Evolutionary conservation across 345 rosid genomes (phyloP).

Genomic region (Syzygium aqueum): DNA sequence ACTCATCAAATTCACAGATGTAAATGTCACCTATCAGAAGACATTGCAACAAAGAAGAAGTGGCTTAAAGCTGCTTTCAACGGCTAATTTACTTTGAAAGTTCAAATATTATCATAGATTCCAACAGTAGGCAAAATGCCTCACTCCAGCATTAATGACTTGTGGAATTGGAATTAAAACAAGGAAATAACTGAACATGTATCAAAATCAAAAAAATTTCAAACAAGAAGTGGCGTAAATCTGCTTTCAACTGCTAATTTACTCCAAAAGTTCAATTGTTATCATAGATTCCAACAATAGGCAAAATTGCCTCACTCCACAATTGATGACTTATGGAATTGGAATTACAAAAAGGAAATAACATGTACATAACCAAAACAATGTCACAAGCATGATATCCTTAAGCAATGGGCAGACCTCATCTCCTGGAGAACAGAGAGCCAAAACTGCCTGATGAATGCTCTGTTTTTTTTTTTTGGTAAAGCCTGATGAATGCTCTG

Average conservation of each 20-base stretch:
- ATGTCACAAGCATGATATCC: not conserved
- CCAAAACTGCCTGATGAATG: slow-evolving; percentile 68
- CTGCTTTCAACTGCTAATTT: too few relatives aligned
- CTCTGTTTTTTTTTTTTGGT: too few relatives aligned
- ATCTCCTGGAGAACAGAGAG: slow-evolving; percentile 94
- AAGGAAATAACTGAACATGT: not conserved
- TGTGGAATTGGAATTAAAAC: not conserved
- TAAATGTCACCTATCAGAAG: not conserved
- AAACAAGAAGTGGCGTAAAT: too few relatives aligned
- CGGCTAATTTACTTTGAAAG: not conserved
- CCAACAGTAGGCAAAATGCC: not conserved
- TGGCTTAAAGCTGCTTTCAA: not conserved
- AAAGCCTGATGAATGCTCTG: slow-evolving; percentile 79
- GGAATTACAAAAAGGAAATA: too few relatives aligned
- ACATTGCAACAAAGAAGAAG: not conserved
- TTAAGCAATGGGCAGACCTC: slow-evolving; percentile 42
- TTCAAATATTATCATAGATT: not conserved
- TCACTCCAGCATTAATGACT: not conserved
- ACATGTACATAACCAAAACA: not conserved
- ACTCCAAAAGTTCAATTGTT: too few relatives aligned
- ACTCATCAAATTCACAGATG: not conserved
- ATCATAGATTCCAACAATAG: too few relatives aligned
- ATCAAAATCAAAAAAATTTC: not conserved
- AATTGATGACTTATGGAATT: too few relatives aligned
- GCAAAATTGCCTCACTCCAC: too few relatives aligned